Conservation (phyloP, 1,284 basidiomycete species). For the Blastosporella zonata region DNA sequence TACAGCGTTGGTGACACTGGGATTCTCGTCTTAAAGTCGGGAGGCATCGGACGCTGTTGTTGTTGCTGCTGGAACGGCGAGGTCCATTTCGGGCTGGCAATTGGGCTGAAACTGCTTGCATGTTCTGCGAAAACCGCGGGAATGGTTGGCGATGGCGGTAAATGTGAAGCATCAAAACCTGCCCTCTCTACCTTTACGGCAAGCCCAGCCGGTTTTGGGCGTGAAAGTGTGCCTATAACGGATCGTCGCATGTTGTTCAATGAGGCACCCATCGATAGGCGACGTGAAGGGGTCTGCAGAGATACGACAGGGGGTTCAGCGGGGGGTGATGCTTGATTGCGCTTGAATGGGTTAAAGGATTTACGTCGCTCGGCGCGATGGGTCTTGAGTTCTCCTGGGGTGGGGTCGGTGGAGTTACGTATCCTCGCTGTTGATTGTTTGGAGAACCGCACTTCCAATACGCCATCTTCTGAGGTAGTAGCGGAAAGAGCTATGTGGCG, state of each 20-base stretch:
- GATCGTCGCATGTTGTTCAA: constrained; percentile 39
- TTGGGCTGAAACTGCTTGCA: constrained; percentile 1
- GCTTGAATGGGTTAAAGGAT: constrained; percentile 31
- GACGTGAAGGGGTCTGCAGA: constrained; percentile 11
- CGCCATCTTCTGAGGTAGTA: constrained; percentile 12
- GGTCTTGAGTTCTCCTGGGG: not conserved
- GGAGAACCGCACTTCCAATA: not conserved
- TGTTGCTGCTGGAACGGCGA: constrained; percentile 1
- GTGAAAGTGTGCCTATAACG: constrained; percentile 32
- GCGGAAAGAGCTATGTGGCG: constrained; percentile 7
- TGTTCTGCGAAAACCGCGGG: constrained; percentile 19
- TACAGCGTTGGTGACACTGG: constrained; percentile 59
- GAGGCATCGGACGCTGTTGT: not conserved
- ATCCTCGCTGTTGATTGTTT: not conserved
- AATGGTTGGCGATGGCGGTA: constrained; percentile 34
- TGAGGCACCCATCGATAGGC: constrained; percentile 28
- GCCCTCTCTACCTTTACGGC: constrained; percentile 6
- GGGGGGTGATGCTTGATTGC: constrained; percentile 19
- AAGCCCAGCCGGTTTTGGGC: constrained; percentile 16
- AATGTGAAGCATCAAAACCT: constrained; percentile 28
- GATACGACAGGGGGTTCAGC: not conserved
- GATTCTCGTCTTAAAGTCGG: constrained; percentile 25
- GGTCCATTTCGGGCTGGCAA: constrained; percentile 1
- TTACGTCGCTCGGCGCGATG: constrained; percentile 20
- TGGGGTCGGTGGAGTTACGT: constrained; percentile 11